Evolutionary conservation across 345 rosid genomes (phyloP).

Genomic region (Camelina neglecta): DNA sequence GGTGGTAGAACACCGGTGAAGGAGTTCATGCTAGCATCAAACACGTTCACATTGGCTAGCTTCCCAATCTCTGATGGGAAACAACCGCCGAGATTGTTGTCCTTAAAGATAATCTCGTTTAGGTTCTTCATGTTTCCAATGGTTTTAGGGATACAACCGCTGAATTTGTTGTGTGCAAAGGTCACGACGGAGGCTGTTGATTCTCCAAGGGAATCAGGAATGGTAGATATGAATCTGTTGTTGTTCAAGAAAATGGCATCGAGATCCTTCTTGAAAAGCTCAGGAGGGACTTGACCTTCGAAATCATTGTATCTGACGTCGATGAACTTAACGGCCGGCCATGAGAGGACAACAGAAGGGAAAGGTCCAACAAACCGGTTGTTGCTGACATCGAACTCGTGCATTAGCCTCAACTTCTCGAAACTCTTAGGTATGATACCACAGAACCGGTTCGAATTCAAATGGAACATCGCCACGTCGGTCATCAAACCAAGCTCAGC

Average conservation of each 20-base stretch:
- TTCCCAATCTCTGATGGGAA: constrained; percentile 68
- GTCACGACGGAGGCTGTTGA: constrained; percentile 62
- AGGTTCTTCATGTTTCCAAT: constrained; percentile 70
- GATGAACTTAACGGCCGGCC: constrained; percentile 61
- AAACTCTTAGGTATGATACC: constrained; percentile 74
- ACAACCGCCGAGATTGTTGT: constrained; percentile 71
- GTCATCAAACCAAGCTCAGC: constrained; percentile 67
- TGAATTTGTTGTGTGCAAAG: constrained; percentile 71
- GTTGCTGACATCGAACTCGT: constrained; percentile 85
- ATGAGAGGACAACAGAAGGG: constrained; percentile 56
- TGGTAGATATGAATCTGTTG: constrained; percentile 66
- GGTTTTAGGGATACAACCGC: constrained; percentile 70
- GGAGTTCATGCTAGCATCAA: constrained; percentile 61
- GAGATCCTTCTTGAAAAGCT: constrained; percentile 54
- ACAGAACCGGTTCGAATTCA: constrained; percentile 80
- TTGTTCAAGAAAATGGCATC: constrained; percentile 81
- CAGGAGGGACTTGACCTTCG: constrained; percentile 68
- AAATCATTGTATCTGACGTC: constrained; percentile 78
- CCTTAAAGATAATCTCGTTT: constrained; percentile 60
- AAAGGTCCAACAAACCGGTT: constrained; percentile 82
- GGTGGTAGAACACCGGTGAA: constrained; percentile 58
- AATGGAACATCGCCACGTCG: constrained; percentile 65
- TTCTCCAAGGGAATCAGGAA: constrained; percentile 71
- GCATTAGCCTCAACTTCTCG: constrained; percentile 54
- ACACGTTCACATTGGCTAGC: constrained; percentile 55